These are phyloP conservation scores for Neonectria neomacrospora DNA, from an alignment of 2,329 filamentous ascomycete species.

Conservation along the genomic window DNA sequence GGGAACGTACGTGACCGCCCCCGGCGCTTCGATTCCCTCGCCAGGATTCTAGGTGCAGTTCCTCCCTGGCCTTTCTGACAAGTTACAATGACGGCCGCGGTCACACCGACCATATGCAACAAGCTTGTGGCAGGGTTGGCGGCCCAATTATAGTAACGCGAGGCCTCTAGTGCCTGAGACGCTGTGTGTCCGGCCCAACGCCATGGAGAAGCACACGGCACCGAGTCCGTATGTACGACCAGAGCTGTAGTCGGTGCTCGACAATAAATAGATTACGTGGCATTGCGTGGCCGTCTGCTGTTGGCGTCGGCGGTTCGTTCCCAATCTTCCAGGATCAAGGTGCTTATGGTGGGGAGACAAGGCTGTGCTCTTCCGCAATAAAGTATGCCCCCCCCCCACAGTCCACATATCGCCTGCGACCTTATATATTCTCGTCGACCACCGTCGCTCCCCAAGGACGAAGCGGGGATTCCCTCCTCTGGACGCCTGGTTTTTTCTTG, in stretches of 20 bases:
- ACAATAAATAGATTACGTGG: constrained; percentile 34
- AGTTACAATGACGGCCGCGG: not conserved
- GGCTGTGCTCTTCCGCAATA: constrained; percentile 32
- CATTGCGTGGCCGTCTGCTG: constrained; percentile 37
- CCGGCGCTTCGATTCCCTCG: constrained; percentile 11
- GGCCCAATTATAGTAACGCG: constrained; percentile 39
- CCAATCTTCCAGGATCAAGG: constrained; percentile 32
- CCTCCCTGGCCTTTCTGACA: constrained; percentile 14
- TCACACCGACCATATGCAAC: constrained; percentile 11
- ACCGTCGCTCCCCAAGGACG: constrained; percentile 7
- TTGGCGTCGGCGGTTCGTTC: constrained; percentile 24
- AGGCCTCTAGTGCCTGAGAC: constrained; percentile 21
- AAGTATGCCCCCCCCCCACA: constrained; percentile 21
- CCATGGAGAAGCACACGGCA: constrained; percentile 25
- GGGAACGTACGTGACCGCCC: constrained; percentile 10
- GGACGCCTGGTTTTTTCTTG: constrained; percentile 9
- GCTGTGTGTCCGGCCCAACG: constrained; percentile 22
- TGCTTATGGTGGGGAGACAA: constrained; percentile 22
- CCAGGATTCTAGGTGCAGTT: constrained; percentile 20
- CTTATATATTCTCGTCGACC: constrained; percentile 8
- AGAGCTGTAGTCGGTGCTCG: constrained; percentile 22
- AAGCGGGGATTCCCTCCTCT: not conserved
- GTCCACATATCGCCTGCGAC: constrained; percentile 12
- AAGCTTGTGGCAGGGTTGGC: constrained; percentile 7
- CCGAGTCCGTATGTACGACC: not conserved